Base-by-base conservation (phyloP, 2,329 filamentous ascomycete genomes). In the Cordyceps fumosorosea region DNA sequence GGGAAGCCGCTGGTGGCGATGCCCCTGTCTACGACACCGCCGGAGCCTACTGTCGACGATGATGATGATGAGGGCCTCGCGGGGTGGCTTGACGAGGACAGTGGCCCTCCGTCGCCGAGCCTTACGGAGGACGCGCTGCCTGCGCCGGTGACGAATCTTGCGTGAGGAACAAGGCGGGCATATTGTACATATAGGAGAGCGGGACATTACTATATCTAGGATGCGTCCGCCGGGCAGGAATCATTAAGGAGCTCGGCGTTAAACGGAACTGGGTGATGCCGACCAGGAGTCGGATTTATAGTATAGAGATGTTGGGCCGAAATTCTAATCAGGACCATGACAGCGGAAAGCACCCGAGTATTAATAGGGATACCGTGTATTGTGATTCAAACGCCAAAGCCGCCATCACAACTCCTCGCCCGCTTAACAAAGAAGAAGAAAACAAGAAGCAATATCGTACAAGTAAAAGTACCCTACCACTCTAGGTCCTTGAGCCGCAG, bases 401-500 rank as follows among this genome's bases (percentile, higher is more conserved):
- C 45, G 22, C 45, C 45, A 26, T 16, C 5, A 47, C 11, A 54
- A 37, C 48, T 32, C 32, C 44, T 48, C 44, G 52, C 40, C 40
- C 11, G 34, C 34, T 37, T 3, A 44, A 44, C 3, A n/a, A 16
- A 16, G 3, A n/a, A 16, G 16, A 42, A 11, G 16, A n/a, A 42
- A 42, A 44, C 14, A 16, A 44, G 6, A 8, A 44, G 14, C 14
- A 18, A 22, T 47, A n/a, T n/a, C n/a, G n/a, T 4, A 42, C 40
- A 42, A 42, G 6, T 14, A 42, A 42, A 42, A 8, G 3, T 22
- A 11, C 3, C 2, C 47, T 64, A 77, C 75, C 75, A 77, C 51
- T 76, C 72, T 63, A 77, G 62, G 2, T 68, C 69, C n/a, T 59
- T 56, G 44, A 58, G 67, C 11, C 71, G 69, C 2, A 69, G 64